Percentiles rank a stretch among this genome's conserved stretches.
These are phyloP conservation scores for Ascochyta clinopodiicola DNA, from an alignment of 2,329 filamentous ascomycete species.

Conservation along the genomic window DNA sequence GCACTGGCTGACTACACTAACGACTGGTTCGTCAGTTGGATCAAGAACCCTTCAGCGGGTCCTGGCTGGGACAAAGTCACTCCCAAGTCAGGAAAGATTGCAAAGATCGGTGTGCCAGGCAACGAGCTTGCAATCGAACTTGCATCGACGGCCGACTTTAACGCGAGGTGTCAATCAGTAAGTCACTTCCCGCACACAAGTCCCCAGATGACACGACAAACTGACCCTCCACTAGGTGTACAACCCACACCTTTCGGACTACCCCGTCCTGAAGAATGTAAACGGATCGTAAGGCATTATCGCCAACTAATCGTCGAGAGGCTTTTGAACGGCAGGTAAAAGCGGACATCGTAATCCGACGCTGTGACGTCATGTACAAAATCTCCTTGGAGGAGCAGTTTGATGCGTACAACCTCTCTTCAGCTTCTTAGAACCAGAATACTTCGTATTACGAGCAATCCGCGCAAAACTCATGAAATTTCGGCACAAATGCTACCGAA, in stretches of 20 bases:
- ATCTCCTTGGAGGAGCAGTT: no score
- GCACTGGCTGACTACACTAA: conserved; percentile 53
- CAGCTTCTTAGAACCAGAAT: no score
- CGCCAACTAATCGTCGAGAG: no score
- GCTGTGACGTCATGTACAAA: no score
- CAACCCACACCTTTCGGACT: conserved; percentile 30
- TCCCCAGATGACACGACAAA: neutral
- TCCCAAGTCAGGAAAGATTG: conserved; percentile 38
- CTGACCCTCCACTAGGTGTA: conserved; percentile 18
- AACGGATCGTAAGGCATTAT: no score
- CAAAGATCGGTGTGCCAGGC: conserved; percentile 46
- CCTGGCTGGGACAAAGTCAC: conserved; percentile 51
- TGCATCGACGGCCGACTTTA: conserved; percentile 42
- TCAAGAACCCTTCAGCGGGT: conserved; percentile 53
- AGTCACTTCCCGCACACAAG: conserved; percentile 6
- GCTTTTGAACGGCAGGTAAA: no score
- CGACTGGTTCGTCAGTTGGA: conserved; percentile 54
- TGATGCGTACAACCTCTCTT: no score
- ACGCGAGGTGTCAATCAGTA: conserved; percentile 42
- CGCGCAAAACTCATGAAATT: no score
- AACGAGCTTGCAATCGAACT: conserved; percentile 42
- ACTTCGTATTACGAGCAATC: no score
- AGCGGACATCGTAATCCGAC: no score
- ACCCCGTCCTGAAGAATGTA: conserved; percentile 30
- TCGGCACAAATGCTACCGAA: conserved; percentile 3